Evolutionary conservation across 2,329 filamentous ascomycete species (phyloP), one percentile per base, ranked within the genome.

Genomic region (Fusarium ramigenum): DNA sequence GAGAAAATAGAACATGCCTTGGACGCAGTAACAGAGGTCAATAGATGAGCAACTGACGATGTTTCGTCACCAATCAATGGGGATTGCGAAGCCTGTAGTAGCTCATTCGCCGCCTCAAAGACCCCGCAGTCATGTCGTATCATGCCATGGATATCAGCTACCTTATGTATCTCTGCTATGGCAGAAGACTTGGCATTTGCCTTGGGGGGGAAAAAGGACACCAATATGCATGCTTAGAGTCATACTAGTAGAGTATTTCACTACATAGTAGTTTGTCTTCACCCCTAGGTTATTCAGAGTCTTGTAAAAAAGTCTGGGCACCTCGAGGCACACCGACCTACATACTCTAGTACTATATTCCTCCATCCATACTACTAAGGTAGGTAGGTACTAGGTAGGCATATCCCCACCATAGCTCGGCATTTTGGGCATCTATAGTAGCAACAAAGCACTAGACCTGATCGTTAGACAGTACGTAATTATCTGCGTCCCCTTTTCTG

Each of bases 111-210:
- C 43, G 52, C 53, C 28, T 28, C 30, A 21, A 60, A 36, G 53
- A 63, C 69, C 67, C 69, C 69, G 67, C 68, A 69, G 58, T 72
- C 69, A 68, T 59, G 63, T 63, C 23, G 36, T 62, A 60, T 63
- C 63, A 46, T 58, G 37, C 30, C 60, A 37, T 70, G 53, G 28
- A 28, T 28, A 28, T 58, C 60, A 52, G 36, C n/a, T 34, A 32
- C 9, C 30, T 30, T 36, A 37, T 37, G 36, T 19, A 52, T 36
- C 23, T 34, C n/a, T 23, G 30, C 30, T 23, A 36, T 52, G 16
- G n/a, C 47, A 34, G 16, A 52, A 52, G 12, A 34, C n/a, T 52
- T 34, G 47, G 19, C 30, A 50, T 19, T 50, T 50, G 16, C 32
- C 30, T 50, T 50, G 16, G n/a, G n/a, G n/a, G n/a, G n/a, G n/a